Conservation (phyloP, 805 yeast genomes). For the Candida arabinofermentans region DNA sequence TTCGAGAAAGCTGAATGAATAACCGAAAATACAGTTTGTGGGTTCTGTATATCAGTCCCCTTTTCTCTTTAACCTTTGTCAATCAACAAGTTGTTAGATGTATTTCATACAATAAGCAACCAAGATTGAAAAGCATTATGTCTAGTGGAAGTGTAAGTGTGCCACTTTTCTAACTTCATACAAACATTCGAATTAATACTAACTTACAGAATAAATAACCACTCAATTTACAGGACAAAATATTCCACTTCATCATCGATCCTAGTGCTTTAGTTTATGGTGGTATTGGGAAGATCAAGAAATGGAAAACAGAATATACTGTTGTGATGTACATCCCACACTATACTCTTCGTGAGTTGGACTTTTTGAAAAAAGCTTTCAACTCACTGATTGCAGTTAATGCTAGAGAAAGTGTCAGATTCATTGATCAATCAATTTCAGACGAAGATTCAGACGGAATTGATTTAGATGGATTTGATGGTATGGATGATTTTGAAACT, state of each 20-base stretch:
- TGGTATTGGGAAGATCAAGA: conserved; percentile 63
- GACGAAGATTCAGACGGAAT: conserved; percentile 9
- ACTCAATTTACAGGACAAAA: conserved; percentile 1
- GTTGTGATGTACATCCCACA: conserved; percentile 48
- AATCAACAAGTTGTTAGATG: too few species aligned
- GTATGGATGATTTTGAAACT: conserved; percentile 21
- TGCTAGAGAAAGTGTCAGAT: conserved; percentile 60
- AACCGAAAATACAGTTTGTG: background rate
- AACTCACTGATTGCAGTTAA: conserved; percentile 53
- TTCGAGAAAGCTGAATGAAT: background rate
- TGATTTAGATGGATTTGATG: conserved; percentile 3
- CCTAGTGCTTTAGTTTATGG: conserved; percentile 60
- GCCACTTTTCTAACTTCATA: too few species aligned
- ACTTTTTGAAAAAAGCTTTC: conserved; percentile 50
- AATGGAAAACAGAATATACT: conserved; percentile 48
- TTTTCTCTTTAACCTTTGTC: too few species aligned
- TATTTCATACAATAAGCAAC: too few species aligned
- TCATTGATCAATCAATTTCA: conserved; percentile 43
- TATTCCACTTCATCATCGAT: conserved; percentile 49
- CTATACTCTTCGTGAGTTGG: conserved; percentile 56
- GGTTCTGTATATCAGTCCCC: too few species aligned
- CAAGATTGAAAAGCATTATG: too few species aligned
- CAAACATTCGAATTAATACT: background rate
- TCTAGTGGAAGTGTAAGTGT: too few species aligned
- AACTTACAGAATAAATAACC: background rate